Percentiles rank a stretch among this genome's conserved stretches.
These are phyloP conservation scores for Tulasnella calospora DNA, from an alignment of 768 basidiomycete species.

Conservation along the genomic window DNA sequence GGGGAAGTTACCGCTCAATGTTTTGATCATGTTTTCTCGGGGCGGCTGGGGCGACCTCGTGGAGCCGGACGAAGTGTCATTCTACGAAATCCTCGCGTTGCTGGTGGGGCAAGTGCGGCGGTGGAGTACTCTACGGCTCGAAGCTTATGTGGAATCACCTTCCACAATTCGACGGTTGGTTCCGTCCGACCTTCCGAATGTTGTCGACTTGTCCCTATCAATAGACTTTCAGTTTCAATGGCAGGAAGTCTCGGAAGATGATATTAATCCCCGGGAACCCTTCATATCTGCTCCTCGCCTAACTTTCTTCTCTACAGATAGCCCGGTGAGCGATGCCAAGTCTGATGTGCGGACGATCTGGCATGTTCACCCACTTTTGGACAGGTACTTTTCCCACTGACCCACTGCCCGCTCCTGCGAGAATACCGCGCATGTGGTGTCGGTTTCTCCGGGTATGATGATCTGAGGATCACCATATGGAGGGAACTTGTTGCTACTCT, in stretches of 20 bases:
- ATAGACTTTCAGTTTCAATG: background rate
- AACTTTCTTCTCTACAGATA: background rate
- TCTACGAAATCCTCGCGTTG: background rate
- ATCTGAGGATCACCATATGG: background rate
- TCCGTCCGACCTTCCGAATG: background rate
- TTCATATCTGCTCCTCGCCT: background rate
- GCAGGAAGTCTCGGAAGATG: background rate
- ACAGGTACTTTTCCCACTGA: background rate
- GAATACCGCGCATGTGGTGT: background rate
- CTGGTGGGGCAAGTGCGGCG: background rate
- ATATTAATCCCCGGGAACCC: background rate
- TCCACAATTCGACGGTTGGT: background rate
- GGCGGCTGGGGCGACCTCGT: no score
- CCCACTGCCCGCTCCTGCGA: background rate
- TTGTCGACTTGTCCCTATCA: background rate
- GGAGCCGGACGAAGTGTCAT: no score
- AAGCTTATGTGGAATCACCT: background rate
- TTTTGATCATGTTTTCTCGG: background rate
- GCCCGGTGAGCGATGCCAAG: background rate
- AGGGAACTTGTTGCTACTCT: background rate
- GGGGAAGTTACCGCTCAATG: background rate
- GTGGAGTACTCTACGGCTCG: background rate
- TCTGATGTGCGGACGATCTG: no score
- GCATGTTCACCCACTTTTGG: background rate
- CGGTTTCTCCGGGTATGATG: background rate